phyloP scores from a whole-genome alignment of 352 stramenopile species.

The Pythium angustatum region DNA sequence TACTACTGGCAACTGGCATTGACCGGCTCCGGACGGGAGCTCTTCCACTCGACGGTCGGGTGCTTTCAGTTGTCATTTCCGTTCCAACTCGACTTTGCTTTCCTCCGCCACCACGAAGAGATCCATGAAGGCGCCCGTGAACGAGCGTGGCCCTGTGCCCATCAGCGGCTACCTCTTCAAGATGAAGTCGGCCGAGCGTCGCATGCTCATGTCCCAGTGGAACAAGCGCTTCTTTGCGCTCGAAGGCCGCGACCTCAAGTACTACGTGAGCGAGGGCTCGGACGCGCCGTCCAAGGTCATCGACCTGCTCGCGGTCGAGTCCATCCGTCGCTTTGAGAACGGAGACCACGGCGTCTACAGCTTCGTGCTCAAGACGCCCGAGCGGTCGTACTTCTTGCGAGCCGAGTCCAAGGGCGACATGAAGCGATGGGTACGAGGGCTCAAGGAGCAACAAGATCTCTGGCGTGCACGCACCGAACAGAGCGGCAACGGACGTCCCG shows the following conservation, averaged over 20 bases:
- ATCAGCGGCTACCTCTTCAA: constrained; percentile 86
- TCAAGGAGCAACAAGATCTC: constrained; percentile 82
- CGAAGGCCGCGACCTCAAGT: constrained; percentile 76
- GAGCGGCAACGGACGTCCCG: constrained; percentile 24
- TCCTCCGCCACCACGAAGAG: no score
- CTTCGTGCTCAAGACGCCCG: constrained; percentile 77
- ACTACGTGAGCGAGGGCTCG: constrained; percentile 68
- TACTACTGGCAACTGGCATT: no score
- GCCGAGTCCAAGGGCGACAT: constrained; percentile 85
- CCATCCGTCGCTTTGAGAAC: constrained; percentile 79
- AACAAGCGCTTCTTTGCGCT: constrained; percentile 82
- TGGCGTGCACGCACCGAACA: constrained; percentile 59
- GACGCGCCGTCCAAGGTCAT: constrained; percentile 70
- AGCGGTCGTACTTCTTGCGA: constrained; percentile 79
- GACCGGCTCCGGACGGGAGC: no score
- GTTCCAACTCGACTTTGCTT: no score
- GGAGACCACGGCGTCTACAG: constrained; percentile 79
- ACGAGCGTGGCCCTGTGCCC: constrained; percentile 58
- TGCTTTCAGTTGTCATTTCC: no score
- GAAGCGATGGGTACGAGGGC: constrained; percentile 83
- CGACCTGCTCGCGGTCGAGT: constrained; percentile 72
- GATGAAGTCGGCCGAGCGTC: constrained; percentile 69
- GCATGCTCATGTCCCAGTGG: constrained; percentile 73
- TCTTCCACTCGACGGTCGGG: no score
- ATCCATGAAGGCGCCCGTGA: constrained; percentile 49